Evolutionary conservation across 1,139 yeast species (phyloP), one percentile per base, ranked within the genome.

Genomic region (Pichia sp.): DNA sequence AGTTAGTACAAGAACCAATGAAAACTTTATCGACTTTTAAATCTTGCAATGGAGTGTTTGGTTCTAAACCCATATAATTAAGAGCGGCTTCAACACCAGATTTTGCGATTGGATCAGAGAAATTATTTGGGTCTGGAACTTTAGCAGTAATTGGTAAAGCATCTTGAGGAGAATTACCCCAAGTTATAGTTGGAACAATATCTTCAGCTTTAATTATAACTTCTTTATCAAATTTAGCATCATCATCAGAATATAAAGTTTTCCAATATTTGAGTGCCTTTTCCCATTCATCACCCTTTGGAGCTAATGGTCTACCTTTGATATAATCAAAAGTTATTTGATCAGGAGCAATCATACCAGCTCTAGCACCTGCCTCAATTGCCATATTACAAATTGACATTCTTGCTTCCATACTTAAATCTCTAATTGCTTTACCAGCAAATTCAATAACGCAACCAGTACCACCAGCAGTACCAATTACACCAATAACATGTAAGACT

Each of bases 101-200:
- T 62, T 78, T 82, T 64, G 78, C 79, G 61, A 81, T 80, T 49
- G 94, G 89, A 63, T 90, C 96, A 23, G 68, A 55, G 16, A 78
- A 78, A 47, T 69, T 73, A 12, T 80, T 66, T 50, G 98, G 98
- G 64, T 92, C 95, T 41, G 98, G 98, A 35, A 90, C 96, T 26
- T 67, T 61, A 27, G 87, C 95, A 27, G 92, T 82, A 60, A 92
- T 90, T 53, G 98, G 97, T 55, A 92, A 73, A 39, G 97, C 97
- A 64, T 92, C 98, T 70, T 92, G 97, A 34, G 98, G 98, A 58
- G 97, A 90, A 55, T 94, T 92, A 72, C 98, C 98, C 98, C 98
- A 92, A 22, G 98, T 92, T 51, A 92, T 89, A 30, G 98, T 92
- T 53, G 98, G 98, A 42, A 84, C 80, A 51, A 92, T 83, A 58